Evolutionary conservation across 2,329 filamentous ascomycete genomes (phyloP), one percentile per base, ranked within the genome.

Genomic region (Phialophora verrucosa): DNA sequence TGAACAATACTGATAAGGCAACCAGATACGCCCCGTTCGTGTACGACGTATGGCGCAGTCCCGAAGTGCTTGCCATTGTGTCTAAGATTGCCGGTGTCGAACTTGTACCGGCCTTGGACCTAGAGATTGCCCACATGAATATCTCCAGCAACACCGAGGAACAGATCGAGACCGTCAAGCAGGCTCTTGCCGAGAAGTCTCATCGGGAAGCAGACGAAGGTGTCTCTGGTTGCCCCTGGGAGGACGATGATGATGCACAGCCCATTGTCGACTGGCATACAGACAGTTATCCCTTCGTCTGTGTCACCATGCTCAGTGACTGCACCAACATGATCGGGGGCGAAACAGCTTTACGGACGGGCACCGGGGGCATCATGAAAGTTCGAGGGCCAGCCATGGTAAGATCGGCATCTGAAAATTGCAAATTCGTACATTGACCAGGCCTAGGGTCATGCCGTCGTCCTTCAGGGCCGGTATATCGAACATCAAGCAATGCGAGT

Each of bases 401-500:
- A 75, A 70, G 74, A n/a, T n/a, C 29, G 17, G 14, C 12, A 17
- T n/a, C 29, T n/a, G 29, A n/a, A 2, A 4, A 4, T 55, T 35
- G 53, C 12, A 71, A 35, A 50, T 8, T 27, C 42, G 25, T 49
- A 12, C n/a, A 62, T 29, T 31, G 17, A 64, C 59, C 59, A 8
- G 27, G 7, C 11, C n/a, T 35, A 88, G 85, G 87, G 86, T 17
- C 86, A 82, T 59, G 87, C 85, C 2, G 85, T 89, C 1, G 81
- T 90, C n/a, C 79, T 90, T 87, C 88, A 90, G 75, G 88, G 88
- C 17, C 82, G 88, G 25, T 89, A 90, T 76, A 88, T 90, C 67
- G 83, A 86, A 69, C 88, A 90, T 74, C 83, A 86, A 66, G 88
- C 88, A 1, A 80, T 89, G 20, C 83, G 83, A 12, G 85, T 87